Base-by-base conservation (phyloP, 1,284 basidiomycete genomes). In the Ganoderma meredithae region DNA sequence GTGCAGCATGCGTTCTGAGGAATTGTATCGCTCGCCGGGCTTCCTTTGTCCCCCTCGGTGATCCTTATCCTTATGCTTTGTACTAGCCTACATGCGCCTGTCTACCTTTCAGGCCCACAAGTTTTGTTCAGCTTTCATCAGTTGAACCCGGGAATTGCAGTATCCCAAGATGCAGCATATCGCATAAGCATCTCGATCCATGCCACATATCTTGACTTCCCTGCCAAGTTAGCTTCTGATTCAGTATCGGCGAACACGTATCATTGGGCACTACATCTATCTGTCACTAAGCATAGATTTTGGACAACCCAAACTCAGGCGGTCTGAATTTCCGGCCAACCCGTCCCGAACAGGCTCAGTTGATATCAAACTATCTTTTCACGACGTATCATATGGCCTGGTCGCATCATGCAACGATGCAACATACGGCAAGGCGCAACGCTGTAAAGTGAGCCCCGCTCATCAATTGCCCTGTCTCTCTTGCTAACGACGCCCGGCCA, bases 1-100 rank as follows among this genome's bases (percentile, higher is more conserved):
- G 27, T 55, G 52, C 52, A 55, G 9, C 27, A 55, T 33, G 52
- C 52, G 52, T 55, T 55, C 17, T 55, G 52, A 53, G 12, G n/a
- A 53, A 1, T 2, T 31, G 52, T 13, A 8, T 27, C 25, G 15
- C 52, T n/a, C n/a, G 7, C 17, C 44, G n/a, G 10, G 44, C 1
- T 27, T 52, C 49, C 25, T 13, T 17, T 27, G 25, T 10, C 27
- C 25, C 49, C 12, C 10, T 31, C 15, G 27, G 52, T 6, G 27
- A 25, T 15, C 27, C 52, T 25, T 49, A 25, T 13, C 6, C 44
- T 47, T 22, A 49, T 22, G 22, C 13, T 49, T 41, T 49, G 10
- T 49, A 17, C 7, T 22, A n/a, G 47, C 13, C 10, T 25, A 49
- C 22, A 22, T 25, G 47, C 47, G 47, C 22, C 9, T 5, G 25